phyloP scores from a whole-genome alignment of 257 asterid genomes.

The Nicotiana knightiana region DNA sequence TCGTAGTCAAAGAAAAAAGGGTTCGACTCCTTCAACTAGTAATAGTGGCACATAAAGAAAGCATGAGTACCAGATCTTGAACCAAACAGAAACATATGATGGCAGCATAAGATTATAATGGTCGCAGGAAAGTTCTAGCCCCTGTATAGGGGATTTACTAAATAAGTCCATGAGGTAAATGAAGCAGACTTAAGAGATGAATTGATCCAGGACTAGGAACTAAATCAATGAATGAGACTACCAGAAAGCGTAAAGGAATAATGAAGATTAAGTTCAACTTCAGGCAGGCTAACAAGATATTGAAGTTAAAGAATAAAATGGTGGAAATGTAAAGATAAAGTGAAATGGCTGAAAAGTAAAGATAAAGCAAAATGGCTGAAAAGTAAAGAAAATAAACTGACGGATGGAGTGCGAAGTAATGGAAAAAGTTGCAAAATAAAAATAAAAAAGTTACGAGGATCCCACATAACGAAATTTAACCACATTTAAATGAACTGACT shows the following conservation, averaged over 20 bases:
- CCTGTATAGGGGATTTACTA: not conserved
- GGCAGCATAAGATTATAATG: not conserved
- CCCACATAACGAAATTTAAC: conserved; percentile 35
- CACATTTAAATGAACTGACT: conserved; percentile 75
- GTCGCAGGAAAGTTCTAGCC: not conserved
- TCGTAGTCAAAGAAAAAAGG: not conserved
- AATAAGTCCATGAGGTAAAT: not conserved
- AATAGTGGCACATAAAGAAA: not conserved
- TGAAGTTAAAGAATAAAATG: not conserved
- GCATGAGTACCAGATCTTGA: not conserved
- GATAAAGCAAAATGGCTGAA: not conserved
- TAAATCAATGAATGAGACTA: not conserved
- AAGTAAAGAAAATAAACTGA: not conserved
- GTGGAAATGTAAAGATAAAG: not conserved
- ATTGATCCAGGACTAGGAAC: not conserved
- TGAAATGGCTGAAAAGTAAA: not conserved
- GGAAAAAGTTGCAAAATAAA: conserved; percentile 16
- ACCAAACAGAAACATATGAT: not conserved
- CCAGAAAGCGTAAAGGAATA: not conserved
- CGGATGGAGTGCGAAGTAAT: not conserved
- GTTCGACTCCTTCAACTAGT: not conserved
- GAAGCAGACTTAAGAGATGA: not conserved
- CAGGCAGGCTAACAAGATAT: not conserved
- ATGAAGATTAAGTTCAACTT: not conserved
- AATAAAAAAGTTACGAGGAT: conserved; percentile 40